These are phyloP conservation scores for Carpinus fangiana DNA, from an alignment of 306 rosid genomes.

Conservation along the genomic window DNA sequence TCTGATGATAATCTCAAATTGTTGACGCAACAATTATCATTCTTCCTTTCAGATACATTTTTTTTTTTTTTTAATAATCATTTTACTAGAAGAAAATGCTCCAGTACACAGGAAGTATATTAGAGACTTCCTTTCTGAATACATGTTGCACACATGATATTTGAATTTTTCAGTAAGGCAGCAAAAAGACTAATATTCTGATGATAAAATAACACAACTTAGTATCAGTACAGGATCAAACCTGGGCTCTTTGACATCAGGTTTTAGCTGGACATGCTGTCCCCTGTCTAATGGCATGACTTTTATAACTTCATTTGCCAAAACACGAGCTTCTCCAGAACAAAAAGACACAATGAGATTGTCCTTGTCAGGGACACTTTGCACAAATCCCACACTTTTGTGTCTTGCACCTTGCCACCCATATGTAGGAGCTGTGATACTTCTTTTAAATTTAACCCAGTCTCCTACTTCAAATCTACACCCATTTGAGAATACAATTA, in stretches of 20 bases:
- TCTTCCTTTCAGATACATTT: neutral
- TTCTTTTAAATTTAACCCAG: conserved; percentile 93
- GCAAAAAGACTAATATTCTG: neutral
- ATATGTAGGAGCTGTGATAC: conserved; percentile 63
- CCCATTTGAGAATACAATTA: conserved; percentile 19
- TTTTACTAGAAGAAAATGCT: neutral
- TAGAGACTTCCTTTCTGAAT: neutral
- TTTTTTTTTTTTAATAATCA: neutral
- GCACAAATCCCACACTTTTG: conserved; percentile 95
- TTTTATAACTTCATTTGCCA: conserved; percentile 80
- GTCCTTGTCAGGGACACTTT: conserved; percentile 72
- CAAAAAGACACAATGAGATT: conserved; percentile 86
- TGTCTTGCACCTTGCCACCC: conserved; percentile 93
- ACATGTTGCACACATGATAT: neutral
- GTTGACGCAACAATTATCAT: neutral
- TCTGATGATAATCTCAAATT: neutral
- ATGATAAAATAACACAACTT: neutral
- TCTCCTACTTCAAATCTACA: conserved; percentile 86
- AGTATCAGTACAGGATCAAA: conserved; percentile 29
- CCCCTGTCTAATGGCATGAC: conserved; percentile 95
- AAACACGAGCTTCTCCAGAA: conserved; percentile 87
- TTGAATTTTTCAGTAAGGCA: neutral
- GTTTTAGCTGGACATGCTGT: conserved; percentile 90
- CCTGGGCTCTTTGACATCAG: conserved; percentile 91
- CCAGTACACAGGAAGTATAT: neutral